Conservation (phyloP, 2,329 filamentous ascomycete genomes). For the Paraconiothyrium brasiliense region DNA sequence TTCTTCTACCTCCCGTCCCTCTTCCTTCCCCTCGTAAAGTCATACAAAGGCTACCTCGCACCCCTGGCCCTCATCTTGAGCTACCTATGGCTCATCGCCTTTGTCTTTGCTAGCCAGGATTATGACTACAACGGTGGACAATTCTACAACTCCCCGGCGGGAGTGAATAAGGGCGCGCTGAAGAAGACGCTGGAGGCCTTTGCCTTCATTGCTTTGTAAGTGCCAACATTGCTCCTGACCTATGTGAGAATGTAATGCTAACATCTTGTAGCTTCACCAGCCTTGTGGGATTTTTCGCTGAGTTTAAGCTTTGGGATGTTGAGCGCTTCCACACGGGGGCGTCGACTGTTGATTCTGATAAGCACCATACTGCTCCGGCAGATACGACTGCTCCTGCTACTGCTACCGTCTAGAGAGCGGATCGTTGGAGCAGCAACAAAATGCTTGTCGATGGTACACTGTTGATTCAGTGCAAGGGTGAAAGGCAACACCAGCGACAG, state of each 20-base stretch:
- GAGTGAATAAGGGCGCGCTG: constrained; percentile 25
- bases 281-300: constrained; percentile 29
- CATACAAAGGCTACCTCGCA: constrained; percentile 34
- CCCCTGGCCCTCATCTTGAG: constrained; percentile 29
- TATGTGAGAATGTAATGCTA: constrained; percentile 8
- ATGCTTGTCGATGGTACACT: no score
- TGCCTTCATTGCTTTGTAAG: constrained; percentile 37
- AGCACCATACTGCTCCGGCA: constrained; percentile 1
- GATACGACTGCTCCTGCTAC: neutral
- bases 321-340: constrained; percentile 23
- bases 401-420: neutral
- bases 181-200: constrained; percentile 35
- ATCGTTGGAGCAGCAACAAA: no score
- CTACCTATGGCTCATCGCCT: constrained; percentile 39
- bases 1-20: constrained; percentile 28
- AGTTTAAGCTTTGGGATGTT: constrained; percentile 28
- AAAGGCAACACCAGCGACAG: no score
- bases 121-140: constrained; percentile 27
- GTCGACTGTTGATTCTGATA: neutral
- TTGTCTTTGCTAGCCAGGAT: constrained; percentile 35
- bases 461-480: no score
- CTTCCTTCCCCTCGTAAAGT: constrained; percentile 23
- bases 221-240: neutral
- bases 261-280: constrained; percentile 27
- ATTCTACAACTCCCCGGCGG: constrained; percentile 19